Evolutionary conservation across 176 grass and related monocot species (phyloP), one percentile per base, ranked within the genome.

Genomic region (Aegilops speltoides): DNA sequence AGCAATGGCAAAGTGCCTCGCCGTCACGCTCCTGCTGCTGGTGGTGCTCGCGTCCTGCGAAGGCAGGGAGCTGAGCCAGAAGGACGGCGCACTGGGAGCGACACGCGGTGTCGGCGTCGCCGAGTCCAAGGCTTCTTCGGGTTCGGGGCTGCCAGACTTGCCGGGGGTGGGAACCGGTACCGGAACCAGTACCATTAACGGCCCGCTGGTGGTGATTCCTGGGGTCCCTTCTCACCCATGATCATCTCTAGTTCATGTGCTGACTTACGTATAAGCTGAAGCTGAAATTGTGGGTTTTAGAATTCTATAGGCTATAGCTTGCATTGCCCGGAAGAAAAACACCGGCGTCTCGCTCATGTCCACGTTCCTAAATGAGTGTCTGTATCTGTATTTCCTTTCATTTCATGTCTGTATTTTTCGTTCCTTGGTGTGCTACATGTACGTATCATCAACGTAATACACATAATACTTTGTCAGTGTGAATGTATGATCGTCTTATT

Each of bases 1-100:
- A 37, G 65, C 20, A 82, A 83, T 71, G 81, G 65, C 48, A 8
- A 83, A 72, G 48, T 68, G 34, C 12, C 13, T 38, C 32, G 64
- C 66, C 45, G 12, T 56, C 13, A 46, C 48, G 52, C 66, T 73
- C 22, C n/a, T 73, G 67, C 32, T 83, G 4, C 29, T 83, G 48
- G 45, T 48, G 64, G 20, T 20, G 79, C 50, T 37, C 32, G 66
- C 67, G 13, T 25, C 15, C 19, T 83, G 81, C 48, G 67, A 73
- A 1, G 68, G 67, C 22, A 83, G 81, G 36, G 22, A 41, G n/a
- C 67, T 59, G 32, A 73, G 0, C 14, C 22, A 14, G 10, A 82
- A 46, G 19, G 64, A 73, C 8, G 1, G 4, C 3, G 19, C 68
- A 6, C 68, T 15, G 0, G 24, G 7, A 10, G 10, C 68, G 20